These are phyloP conservation scores for Anaeramoeba flamelloides DNA, from an alignment of 78 protist genomes.

Conservation along the genomic window DNA sequence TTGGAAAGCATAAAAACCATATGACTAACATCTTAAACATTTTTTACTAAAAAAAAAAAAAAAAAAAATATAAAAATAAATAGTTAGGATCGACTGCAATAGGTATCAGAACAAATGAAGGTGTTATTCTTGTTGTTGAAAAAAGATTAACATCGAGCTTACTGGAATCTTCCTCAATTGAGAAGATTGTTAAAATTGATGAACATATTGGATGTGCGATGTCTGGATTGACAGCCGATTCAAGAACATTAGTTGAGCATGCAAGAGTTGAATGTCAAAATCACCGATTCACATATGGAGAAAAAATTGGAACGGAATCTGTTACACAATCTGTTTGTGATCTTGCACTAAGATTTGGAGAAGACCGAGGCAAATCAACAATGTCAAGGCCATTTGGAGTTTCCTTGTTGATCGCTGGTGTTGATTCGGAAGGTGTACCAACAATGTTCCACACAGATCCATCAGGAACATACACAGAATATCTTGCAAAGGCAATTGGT, in stretches of 20 bases:
- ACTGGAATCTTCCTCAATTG: conserved; percentile 61
- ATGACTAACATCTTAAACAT: too few relatives aligned
- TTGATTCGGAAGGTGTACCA: conserved; percentile 78
- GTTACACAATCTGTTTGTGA: conserved; percentile 82
- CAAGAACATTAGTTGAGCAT: conserved; percentile 80
- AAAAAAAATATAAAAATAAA: conserved; percentile 6
- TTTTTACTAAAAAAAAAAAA: too few relatives aligned
- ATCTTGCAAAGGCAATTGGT: conserved; percentile 81
- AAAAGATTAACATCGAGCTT: conserved; percentile 83
- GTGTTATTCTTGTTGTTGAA: conserved; percentile 93
- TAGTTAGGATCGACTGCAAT: conserved; percentile 87
- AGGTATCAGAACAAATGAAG: conserved; percentile 88
- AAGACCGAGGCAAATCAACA: conserved; percentile 33
- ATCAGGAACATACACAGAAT: conserved; percentile 51
- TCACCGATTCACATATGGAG: conserved; percentile 87
- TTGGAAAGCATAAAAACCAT: too few relatives aligned
- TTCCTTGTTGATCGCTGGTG: conserved; percentile 89
- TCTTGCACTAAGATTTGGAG: conserved; percentile 79
- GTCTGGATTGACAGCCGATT: conserved; percentile 92
- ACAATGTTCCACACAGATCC: conserved; percentile 88
- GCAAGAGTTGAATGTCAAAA: conserved; percentile 88
- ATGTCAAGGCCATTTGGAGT: conserved; percentile 97
- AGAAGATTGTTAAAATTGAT: conserved; percentile 60
- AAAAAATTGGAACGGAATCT: conserved; percentile 80
- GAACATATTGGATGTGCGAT: conserved; percentile 64